A percentile compares a stretch with the other conserved stretches of the same genome.
These are phyloP conservation scores for Mediolabrus comicus DNA, from an alignment of 108 stramenopile genomes.

Conservation along the genomic window DNA sequence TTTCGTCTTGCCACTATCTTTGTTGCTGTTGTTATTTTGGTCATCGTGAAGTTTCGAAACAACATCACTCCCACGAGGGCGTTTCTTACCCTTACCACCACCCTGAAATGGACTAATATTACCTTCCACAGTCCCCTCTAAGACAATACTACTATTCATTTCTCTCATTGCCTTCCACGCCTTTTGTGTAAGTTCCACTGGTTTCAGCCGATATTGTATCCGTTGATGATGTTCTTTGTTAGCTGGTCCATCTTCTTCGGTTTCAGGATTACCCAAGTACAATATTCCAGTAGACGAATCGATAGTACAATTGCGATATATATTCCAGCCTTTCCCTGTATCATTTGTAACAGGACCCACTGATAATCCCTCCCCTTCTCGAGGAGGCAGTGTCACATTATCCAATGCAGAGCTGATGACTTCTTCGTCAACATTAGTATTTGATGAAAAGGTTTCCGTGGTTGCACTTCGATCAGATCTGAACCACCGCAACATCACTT, in stretches of 20 bases:
- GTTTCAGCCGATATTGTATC: slow-evolving; percentile 43
- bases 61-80: slow-evolving; percentile 25
- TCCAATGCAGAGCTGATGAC: slow-evolving; percentile 26
- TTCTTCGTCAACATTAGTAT: not conserved
- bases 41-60: slow-evolving; percentile 3
- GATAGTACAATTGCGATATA: slow-evolving; percentile 51
- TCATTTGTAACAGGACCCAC: slow-evolving; percentile 16
- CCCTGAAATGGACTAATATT: slow-evolving; percentile 69
- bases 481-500: slow-evolving; percentile 75
- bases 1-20: not conserved
- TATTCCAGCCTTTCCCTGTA: slow-evolving; percentile 47
- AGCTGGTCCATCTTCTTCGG: too few species aligned
- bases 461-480: slow-evolving; percentile 18
- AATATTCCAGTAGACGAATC: slow-evolving; percentile 58
- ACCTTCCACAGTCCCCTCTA: slow-evolving; percentile 59
- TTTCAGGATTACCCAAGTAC: slow-evolving; percentile 47
- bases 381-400: slow-evolving; percentile 33
- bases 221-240: not conserved
- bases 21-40: not conserved
- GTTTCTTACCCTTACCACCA: slow-evolving; percentile 83
- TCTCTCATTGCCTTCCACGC: slow-evolving; percentile 67
- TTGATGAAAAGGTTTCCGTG: not conserved
- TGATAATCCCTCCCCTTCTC: slow-evolving; percentile 18
- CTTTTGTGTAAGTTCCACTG: slow-evolving; percentile 51
- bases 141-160: slow-evolving; percentile 82